Base-by-base conservation (phyloP, 495 filamentous ascomycete genomes). In the Penicillium atrosanguineum region DNA sequence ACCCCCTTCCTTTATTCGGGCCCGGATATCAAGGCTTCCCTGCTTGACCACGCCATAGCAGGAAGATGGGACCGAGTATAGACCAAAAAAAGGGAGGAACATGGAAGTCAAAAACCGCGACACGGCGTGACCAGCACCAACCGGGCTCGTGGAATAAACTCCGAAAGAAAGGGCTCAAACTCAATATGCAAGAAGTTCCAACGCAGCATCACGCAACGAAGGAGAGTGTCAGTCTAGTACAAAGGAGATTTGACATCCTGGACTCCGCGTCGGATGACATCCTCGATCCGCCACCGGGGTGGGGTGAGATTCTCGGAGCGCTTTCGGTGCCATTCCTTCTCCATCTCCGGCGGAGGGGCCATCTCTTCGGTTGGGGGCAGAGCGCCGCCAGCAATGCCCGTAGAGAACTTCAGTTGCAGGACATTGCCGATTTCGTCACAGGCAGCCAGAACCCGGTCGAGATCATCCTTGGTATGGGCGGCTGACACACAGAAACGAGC, bases 391-490 rank as follows among this genome's bases (percentile, higher is more conserved):
- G 94, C 91, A 56, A 97, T 81, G 53, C 94, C 94, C 16, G 89
- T 95, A 2, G 91, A 95, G 74, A 95, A 97, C 71, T 97, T 98
- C 62, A 97, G 76, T 64, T 98, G 92, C 20, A 98, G 76, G 37
- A 94, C 81, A 65, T 96, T 87, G 53, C 93, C 92, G 48, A 96
- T 86, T 67, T 96, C 89, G 61, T 97, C 90, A 65, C 92, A 97
- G 19, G 95, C 94, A 12, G 83, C 77, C 28, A 98, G 79, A 50
- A 97, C 75, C 18, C 93, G 87, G 70, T 98, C 95, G 56, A 98
- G 80, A 68, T 98, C 94, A 50, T 97, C 94, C 74, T 98, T 98
- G 62, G 91, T 98, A 74, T 98, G 94, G 5, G 94, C 89, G 14
- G 94, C 88, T 11, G 90, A 96, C 23, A 98, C 86, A 72, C 94